Percentiles rank a stretch among this genome's conserved stretches.
Conservation (phyloP, 805 yeast genomes). For the Kazachstania bromeliacearum region DNA sequence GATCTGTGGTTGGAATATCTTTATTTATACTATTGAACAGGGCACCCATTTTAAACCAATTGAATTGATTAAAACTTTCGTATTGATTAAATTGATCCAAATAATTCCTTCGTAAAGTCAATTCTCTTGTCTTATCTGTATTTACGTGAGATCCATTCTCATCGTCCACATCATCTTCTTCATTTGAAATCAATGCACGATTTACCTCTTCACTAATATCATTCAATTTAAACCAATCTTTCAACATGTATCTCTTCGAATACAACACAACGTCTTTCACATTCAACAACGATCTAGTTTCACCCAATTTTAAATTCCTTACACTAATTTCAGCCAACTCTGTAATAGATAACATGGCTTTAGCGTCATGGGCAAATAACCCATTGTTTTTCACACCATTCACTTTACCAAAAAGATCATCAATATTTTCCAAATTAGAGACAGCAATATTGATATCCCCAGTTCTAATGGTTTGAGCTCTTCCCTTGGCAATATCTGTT, state of each 20-base stretch:
- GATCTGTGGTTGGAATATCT: constrained; percentile 43
- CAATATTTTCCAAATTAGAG: constrained; percentile 36
- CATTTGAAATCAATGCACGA: constrained; percentile 5
- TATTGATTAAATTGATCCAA: constrained; percentile 20
- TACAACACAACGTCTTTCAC: constrained; percentile 38
- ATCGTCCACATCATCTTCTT: constrained; percentile 14
- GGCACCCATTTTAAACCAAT: constrained; percentile 55
- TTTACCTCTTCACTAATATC: constrained; percentile 11
- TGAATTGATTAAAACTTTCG: constrained; percentile 36
- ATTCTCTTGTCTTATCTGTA: constrained; percentile 11
- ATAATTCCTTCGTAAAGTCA: constrained; percentile 13
- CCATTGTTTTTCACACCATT: constrained; percentile 32
- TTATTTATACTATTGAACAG: constrained; percentile 38
- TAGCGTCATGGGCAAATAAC: constrained; percentile 53
- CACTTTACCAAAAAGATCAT: constrained; percentile 37
- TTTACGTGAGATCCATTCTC: constrained; percentile 12
- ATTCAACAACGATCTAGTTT: constrained; percentile 41
- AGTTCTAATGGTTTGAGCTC: constrained; percentile 46
- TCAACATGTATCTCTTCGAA: constrained; percentile 32
- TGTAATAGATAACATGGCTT: constrained; percentile 50
- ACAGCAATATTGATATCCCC: constrained; percentile 46
- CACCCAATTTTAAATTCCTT: constrained; percentile 49
- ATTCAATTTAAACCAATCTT: constrained; percentile 21
- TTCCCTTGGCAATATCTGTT: constrained; percentile 28
- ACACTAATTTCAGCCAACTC: constrained; percentile 57